Conservation (phyloP, 108 stramenopile genomes). For the Fistulifera pelliculosa region DNA sequence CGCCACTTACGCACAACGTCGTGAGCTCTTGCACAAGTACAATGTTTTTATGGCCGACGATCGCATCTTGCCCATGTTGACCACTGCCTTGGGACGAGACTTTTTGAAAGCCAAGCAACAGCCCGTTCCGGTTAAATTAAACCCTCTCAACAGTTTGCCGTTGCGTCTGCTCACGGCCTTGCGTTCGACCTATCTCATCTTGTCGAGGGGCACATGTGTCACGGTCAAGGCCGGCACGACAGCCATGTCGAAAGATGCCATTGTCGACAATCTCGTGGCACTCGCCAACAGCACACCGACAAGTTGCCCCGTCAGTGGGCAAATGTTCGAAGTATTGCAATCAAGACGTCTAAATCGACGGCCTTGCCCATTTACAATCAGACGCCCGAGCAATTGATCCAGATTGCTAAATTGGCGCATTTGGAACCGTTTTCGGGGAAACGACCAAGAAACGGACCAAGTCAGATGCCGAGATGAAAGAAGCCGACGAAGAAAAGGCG, state of each 20-base stretch:
- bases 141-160: conserved; percentile 60
- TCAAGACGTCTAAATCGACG: conserved; percentile 71
- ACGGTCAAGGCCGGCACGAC: conserved; percentile 75
- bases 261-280: conserved; percentile 64
- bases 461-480: conserved; percentile 13
- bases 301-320: conserved; percentile 85
- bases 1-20: conserved; percentile 60
- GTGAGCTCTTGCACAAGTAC: conserved; percentile 59
- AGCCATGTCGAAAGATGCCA: conserved; percentile 50
- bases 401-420: conserved; percentile 45
- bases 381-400: conserved; percentile 53
- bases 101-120: conserved; percentile 88
- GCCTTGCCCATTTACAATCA: conserved; percentile 83
- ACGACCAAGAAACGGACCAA: conserved; percentile 13
- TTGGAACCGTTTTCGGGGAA: conserved; percentile 12
- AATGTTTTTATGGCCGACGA: conserved; percentile 92
- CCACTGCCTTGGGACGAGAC: conserved; percentile 78
- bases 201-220: conserved; percentile 74
- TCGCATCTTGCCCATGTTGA: conserved; percentile 91
- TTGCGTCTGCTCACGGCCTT: conserved; percentile 50
- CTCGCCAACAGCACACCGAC: conserved; percentile 34
- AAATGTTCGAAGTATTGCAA: conserved; percentile 71
- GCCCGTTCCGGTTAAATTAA: conserved; percentile 73
- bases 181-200: conserved; percentile 64
- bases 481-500: conserved; percentile 9